These are phyloP conservation scores for Gracilaria gracilis DNA, from an alignment of 23 red algal species.

Conservation along the genomic window DNA sequence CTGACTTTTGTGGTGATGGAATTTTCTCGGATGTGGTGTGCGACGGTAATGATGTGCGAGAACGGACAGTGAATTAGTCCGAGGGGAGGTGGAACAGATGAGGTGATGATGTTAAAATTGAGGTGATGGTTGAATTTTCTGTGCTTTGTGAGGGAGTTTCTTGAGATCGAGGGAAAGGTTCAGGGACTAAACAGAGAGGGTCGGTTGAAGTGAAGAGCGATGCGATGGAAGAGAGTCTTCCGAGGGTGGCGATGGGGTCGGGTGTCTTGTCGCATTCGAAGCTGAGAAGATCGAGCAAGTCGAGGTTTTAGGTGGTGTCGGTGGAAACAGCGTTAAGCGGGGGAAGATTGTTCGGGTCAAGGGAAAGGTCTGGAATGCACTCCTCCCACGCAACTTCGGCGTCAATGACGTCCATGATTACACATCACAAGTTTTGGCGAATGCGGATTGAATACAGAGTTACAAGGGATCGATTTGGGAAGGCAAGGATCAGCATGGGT, in stretches of 20 bases:
- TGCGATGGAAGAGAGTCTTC: constrained; percentile 21
- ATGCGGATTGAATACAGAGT: constrained; percentile 13
- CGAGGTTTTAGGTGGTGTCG: constrained; percentile 7
- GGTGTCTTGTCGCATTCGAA: constrained; percentile 25
- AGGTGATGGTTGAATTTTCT: constrained; percentile 14
- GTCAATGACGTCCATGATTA: constrained; percentile 55
- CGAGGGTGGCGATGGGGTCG: constrained; percentile 8
- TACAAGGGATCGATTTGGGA: background rate
- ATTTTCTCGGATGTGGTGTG: background rate
- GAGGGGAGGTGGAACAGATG: constrained; percentile 11
- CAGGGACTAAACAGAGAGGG: background rate
- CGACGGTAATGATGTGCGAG: constrained; percentile 17
- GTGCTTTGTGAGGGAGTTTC: constrained; percentile 34
- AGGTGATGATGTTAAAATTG: background rate
- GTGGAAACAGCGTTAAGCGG: constrained; percentile 63
- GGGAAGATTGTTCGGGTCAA: constrained; percentile 46
- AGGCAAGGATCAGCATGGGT: background rate
- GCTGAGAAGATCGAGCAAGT: constrained; percentile 51
- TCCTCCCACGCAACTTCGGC: constrained; percentile 71
- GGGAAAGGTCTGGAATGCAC: constrained; percentile 53
- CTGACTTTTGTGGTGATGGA: constrained; percentile 27
- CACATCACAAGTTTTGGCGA: background rate
- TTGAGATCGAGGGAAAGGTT: constrained; percentile 24
- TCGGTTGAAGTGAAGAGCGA: constrained; percentile 11
- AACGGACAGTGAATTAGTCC: constrained; percentile 32